A percentile compares a stretch with the other conserved stretches of the same genome.
These are phyloP conservation scores for Luvunga scandens DNA, from an alignment of 345 rosid species.

Conservation along the genomic window DNA sequence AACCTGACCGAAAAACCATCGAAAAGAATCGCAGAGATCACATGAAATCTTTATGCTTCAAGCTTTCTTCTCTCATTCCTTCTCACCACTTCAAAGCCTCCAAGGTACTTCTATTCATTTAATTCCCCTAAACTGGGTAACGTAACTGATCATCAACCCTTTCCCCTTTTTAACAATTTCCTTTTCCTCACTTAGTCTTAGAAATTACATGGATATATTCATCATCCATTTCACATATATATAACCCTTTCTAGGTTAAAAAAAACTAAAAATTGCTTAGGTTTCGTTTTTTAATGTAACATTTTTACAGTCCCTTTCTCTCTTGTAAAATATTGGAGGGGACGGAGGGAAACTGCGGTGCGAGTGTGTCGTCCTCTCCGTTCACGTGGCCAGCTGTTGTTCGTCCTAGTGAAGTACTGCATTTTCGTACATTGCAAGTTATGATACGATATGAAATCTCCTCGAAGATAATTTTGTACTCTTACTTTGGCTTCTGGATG, in stretches of 20 bases:
- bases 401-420: too few relatives aligned
- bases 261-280: too few relatives aligned
- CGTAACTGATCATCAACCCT: background rate
- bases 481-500: background rate
- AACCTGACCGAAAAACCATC: conserved; percentile 50
- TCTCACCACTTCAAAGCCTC: conserved; percentile 26
- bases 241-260: too few relatives aligned
- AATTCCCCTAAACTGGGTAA: background rate
- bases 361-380: too few relatives aligned
- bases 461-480: background rate
- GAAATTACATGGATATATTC: too few relatives aligned
- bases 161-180: background rate
- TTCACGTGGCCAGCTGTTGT: too few relatives aligned
- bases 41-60: conserved; percentile 53
- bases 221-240: too few relatives aligned
- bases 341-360: too few relatives aligned
- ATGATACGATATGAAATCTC: background rate
- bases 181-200: too few relatives aligned
- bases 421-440: background rate
- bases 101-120: conserved; percentile 29
- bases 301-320: too few relatives aligned
- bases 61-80: conserved; percentile 53
- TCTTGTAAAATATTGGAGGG: too few relatives aligned
- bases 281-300: too few relatives aligned
- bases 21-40: conserved; percentile 60